Base-by-base conservation (phyloP, 805 yeast species). In the Candida sonorensis region DNA sequence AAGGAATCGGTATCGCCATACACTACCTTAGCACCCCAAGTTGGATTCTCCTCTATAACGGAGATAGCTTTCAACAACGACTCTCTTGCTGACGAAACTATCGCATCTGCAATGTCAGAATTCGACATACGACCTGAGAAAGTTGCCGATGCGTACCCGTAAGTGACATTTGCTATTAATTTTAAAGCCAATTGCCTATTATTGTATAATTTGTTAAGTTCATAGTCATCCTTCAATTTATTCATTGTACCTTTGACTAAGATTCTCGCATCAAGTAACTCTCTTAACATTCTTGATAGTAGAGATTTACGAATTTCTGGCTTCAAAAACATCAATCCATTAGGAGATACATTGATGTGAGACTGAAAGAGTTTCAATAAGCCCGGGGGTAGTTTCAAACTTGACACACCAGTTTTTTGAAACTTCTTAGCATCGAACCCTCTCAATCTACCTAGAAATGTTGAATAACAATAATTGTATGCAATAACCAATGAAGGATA, bases 51-150 rank as follows among this genome's bases (percentile, higher is more conserved):
- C 38, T 87, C 94, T 31, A 92, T 88, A 30, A 69, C 48, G 2
- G 69, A 68, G 17, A 86, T 77, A 0, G 96, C 81, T 31, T 67
- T 66, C 33, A 77, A 77, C 30, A 92, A 59, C 0, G 86, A 81
- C 55, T 90, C 97, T 33, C 97, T 64, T 0, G 92, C 98, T 0
- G 92, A 77, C 15, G 87, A 76, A 1, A 92, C 98, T 52, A 92
- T 85, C 10, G 94, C 81, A 59, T 92, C 98, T 0, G 98, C 95
- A 19, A 92, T 69, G 51, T 88, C 97, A 0, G 95, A 77, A 46
- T 92, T 84, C 0, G 98, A 97, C 98, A 92, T 92, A 41, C 98
- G 64, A 0, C 98, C 98, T 7, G 95, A 85, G 50, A 81, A 92
- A 0, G 95, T 76, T 0, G 98, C 98, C 1, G 96, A 81, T 0